These are phyloP conservation scores for Alternaria triticina DNA, from an alignment of 2,329 filamentous ascomycete genomes.

Conservation along the genomic window DNA sequence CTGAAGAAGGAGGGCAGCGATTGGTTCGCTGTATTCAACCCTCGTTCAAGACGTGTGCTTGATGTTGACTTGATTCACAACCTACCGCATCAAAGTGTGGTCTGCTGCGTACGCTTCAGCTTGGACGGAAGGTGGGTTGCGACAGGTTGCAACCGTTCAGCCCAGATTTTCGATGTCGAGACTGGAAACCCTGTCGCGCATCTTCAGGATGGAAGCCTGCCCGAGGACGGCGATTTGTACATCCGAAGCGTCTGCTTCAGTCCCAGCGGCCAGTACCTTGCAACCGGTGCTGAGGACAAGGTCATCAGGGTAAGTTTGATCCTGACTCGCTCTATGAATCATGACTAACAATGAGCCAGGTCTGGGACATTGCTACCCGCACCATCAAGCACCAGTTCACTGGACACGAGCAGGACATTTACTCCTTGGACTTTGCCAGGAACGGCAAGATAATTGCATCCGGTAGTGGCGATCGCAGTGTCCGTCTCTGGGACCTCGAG, in stretches of 20 bases:
- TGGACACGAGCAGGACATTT: constrained; percentile 99
- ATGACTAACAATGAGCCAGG: constrained; percentile 56
- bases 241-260: constrained; percentile 99
- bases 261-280: constrained; percentile 90
- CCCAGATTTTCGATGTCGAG: constrained; percentile 96
- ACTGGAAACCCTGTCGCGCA: constrained; percentile 87
- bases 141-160: constrained; percentile 96
- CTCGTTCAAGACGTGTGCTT: constrained; percentile 82
- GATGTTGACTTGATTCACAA: constrained; percentile 96
- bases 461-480: constrained; percentile 91
- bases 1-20: constrained; percentile 89
- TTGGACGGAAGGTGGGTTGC: constrained; percentile 94
- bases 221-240: constrained; percentile 90
- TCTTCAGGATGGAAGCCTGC: constrained; percentile 85
- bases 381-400: constrained; percentile 90
- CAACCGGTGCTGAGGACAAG: constrained; percentile 97
- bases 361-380: constrained; percentile 89
- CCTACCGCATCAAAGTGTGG: constrained; percentile 90
- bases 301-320: constrained; percentile 79
- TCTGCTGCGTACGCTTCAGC: constrained; percentile 97
- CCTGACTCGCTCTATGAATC: background rate
- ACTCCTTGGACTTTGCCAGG: constrained; percentile 91
- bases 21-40: constrained; percentile 98
- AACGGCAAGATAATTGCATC: constrained; percentile 95
- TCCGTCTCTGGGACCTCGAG: constrained; percentile 95